Evolutionary conservation across 768 basidiomycete species (phyloP), one percentile per base, ranked within the genome.

Genomic region (Boletus rex-veris): DNA sequence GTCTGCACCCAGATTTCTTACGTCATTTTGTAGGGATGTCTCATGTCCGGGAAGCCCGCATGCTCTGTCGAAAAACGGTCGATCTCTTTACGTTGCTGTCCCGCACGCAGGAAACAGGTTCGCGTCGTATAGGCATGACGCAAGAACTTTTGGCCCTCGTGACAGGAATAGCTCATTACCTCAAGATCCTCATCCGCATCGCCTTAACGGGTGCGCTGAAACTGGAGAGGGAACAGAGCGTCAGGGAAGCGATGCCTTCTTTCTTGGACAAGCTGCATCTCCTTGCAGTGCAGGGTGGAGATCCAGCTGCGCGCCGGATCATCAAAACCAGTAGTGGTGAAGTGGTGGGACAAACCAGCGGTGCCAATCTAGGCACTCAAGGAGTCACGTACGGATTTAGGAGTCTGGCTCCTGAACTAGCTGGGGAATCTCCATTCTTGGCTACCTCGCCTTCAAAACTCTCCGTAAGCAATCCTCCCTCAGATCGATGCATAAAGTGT

Each of bases 171-270:
- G 97, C 97, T 6, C 97, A 99, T 73, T 98, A 99, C 73, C 86
- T 99, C 67, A 99, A 99, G 77, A 98, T 99, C 73, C 84, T 99
- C 50, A 99, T 99, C 59, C 89, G 97, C 47, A 98, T 99, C 58
- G 94, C 97, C 3, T 77, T 99, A 43, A 98, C 97, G 0, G 95
- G 94, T 7, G 92, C 94, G 5, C 80, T 99, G 55, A 98, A 93
- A 73, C 80, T 99, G 31, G 97, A 99, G 73, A 80, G 94, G 53
- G 97, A 99, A 65, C 83, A 91, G 64, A 81, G 80, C 53, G 84
- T 90, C 44, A 77, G 81, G 40, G 86, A 88, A 53, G 93, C 94
- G 1, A 90, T 98, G 81, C 75, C 85, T 6, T 85, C 83, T 28
- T 97, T 97, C 75, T 81, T 99, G 55, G 92, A 94, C 64, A 90